Evolutionary conservation across 805 yeast genomes (phyloP), one percentile per base, ranked within the genome.

Genomic region (Saturnispora saitoi): DNA sequence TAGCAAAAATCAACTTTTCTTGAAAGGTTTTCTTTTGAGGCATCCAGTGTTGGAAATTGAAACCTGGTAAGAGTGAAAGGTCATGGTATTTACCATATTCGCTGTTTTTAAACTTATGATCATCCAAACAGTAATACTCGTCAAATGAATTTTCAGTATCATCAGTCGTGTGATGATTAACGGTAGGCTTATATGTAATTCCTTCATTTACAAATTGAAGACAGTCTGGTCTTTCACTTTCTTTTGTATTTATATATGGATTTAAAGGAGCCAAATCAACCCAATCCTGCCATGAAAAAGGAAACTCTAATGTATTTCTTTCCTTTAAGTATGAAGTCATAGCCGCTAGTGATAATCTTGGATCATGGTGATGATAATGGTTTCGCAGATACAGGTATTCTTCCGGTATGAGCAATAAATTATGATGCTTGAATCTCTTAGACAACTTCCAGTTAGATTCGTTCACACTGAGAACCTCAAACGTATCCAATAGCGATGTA

Each of bases 221-320:
- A 50, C 71, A 67, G 1, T 54, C 46, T 17, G 47, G 55, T 30
- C 54, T 60, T 10, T 52, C 42, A 10, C 50, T 42, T 11, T 56
- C 57, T 12, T 9, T 14, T 3, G 12, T 30, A 15, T 29, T 24
- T 2, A 42, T 28, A 22, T 31, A 47, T 28, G 49, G 49, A 50
- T 75, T 71, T 42, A 77, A 57, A 12, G 57, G 49, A 2, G 75
- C 63, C 49, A 76, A 54, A 58, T 77, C 80, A 7, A 71, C 69
- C 81, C 81, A 77, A 53, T 77, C 81, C 10, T 70, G 65, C 81
- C 81, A 77, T 45, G 73, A 69, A 53, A 77, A 77, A 6, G 68
- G 68, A 2, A 47, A 28, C 17, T 28, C 44, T 7, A 7, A 5
- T 1, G 34, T n/a, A 7, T 15, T 24, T 1, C 17, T 10, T n/a